phyloP scores from a whole-genome alignment of 169 alveolate genomes.

The Perkinsus olseni region DNA sequence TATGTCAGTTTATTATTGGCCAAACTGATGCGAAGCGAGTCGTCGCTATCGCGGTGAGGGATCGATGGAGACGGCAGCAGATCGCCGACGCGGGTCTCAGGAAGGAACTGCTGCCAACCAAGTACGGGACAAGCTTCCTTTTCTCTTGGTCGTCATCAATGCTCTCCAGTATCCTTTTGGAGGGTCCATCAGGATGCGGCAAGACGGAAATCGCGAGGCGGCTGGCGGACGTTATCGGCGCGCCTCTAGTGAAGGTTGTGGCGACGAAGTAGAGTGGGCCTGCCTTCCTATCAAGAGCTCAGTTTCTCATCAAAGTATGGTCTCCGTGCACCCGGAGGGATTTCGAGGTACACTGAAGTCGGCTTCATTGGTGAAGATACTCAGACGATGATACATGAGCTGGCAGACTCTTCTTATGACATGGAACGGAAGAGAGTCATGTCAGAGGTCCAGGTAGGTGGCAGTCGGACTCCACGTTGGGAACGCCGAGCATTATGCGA shows the following conservation, averaged over 20 bases:
- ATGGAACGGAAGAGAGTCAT: not conserved
- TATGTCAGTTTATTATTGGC: conserved; percentile 8
- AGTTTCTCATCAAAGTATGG: too few relatives aligned
- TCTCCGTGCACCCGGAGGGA: not conserved
- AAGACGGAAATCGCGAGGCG: conserved; percentile 32
- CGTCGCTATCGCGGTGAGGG: conserved; percentile 24
- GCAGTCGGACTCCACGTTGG: not conserved
- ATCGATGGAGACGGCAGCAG: conserved; percentile 29
- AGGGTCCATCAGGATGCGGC: conserved; percentile 34
- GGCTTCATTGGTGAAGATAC: conserved; percentile 33
- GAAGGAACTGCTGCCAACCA: not conserved
- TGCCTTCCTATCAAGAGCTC: too few relatives aligned
- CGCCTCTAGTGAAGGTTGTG: conserved; percentile 25
- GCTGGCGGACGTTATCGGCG: conserved; percentile 20
- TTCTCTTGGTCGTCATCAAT: not conserved
- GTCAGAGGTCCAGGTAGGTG: not conserved
- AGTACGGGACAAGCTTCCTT: not conserved
- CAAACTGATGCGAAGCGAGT: conserved; percentile 18
- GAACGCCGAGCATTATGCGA: not conserved
- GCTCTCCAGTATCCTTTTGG: conserved; percentile 20
- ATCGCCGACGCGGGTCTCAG: conserved; percentile 14
- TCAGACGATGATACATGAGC: conserved; percentile 16
- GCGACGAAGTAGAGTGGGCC: not conserved
- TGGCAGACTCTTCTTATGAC: conserved; percentile 6
- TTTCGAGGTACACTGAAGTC: conserved; percentile 27